These are phyloP conservation scores for Urochloa ruziziensis DNA, from an alignment of 176 grass and related monocot genomes.

Conservation along the genomic window DNA sequence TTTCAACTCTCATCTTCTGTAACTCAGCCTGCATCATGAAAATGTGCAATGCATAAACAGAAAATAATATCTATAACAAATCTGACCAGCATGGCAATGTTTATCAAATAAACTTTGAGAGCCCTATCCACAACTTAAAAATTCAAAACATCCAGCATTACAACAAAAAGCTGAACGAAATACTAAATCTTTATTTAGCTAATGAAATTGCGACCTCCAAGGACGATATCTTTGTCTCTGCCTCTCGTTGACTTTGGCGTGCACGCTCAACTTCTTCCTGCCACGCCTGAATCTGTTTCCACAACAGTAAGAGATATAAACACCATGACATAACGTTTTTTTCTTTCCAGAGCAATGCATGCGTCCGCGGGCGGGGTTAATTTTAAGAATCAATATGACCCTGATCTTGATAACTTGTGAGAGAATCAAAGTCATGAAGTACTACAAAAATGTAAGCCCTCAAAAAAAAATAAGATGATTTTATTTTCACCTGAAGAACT, in stretches of 20 bases:
- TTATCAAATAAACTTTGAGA: conserved; percentile 1
- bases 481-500: conserved; percentile 72
- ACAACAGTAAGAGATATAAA: conserved; percentile 30
- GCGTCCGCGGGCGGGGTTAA: background rate
- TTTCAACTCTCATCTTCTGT: conserved; percentile 99
- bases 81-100: background rate
- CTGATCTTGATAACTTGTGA: background rate
- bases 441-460: background rate
- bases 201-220: conserved; percentile 66
- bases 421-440: background rate
- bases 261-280: conserved; percentile 95
- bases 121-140: background rate
- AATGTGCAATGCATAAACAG: conserved; percentile 1
- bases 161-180: background rate
- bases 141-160: conserved; percentile 5
- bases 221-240: conserved; percentile 80
- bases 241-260: conserved; percentile 91
- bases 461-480: conserved; percentile 22
- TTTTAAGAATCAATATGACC: background rate
- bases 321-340: background rate
- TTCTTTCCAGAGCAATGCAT: background rate
- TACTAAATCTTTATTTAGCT: conserved; percentile 20
- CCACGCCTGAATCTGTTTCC: conserved; percentile 88
- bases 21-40: conserved; percentile 75
- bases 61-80: conserved; percentile 7